Evolutionary conservation across 1,139 yeast genomes (phyloP).

Genomic region (Hansenula sp.): DNA sequence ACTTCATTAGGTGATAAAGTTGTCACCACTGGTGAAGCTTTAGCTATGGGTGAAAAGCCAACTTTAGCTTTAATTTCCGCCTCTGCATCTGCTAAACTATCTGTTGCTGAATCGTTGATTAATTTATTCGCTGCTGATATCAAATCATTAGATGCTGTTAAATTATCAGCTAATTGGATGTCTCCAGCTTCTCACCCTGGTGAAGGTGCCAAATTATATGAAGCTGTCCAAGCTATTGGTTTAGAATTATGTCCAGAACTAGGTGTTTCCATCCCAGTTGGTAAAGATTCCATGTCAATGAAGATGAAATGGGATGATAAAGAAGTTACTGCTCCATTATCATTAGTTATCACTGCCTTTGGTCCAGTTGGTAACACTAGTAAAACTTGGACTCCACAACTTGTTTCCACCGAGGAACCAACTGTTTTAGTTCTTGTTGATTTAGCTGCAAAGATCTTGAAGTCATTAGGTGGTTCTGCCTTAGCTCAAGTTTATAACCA

Average conservation of each 20-base stretch:
- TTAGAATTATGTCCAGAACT: conserved; percentile 90
- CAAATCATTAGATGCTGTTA: conserved; percentile 67
- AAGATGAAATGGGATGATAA: conserved; percentile 96
- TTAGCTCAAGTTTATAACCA: conserved; percentile 89
- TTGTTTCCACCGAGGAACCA: conserved; percentile 46
- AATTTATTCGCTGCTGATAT: conserved; percentile 91
- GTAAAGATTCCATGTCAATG: conserved; percentile 99
- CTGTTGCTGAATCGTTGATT: conserved; percentile 91
- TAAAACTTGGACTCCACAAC: conserved; percentile 93
- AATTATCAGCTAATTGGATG: conserved; percentile 99
- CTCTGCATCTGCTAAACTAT: conserved; percentile 95
- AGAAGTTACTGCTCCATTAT: conserved; percentile 92
- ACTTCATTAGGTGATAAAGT: conserved; percentile 79
- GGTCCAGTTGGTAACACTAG: conserved; percentile 83
- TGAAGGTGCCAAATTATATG: conserved; percentile 92
- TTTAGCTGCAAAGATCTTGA: conserved; percentile 54
- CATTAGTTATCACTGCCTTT: conserved; percentile 90
- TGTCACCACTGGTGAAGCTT: conserved; percentile 84
- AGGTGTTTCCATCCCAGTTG: conserved; percentile 93
- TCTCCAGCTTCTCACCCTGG: conserved; percentile 94
- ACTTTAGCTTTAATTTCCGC: conserved; percentile 84
- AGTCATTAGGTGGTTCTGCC: conserved; percentile 88
- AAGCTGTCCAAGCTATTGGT: conserved; percentile 97
- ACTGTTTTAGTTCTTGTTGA: conserved; percentile 78
- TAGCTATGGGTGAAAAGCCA: conserved; percentile 98